Base-by-base conservation (phyloP, 495 filamentous ascomycete species). In the Podospora fimiseda region DNA sequence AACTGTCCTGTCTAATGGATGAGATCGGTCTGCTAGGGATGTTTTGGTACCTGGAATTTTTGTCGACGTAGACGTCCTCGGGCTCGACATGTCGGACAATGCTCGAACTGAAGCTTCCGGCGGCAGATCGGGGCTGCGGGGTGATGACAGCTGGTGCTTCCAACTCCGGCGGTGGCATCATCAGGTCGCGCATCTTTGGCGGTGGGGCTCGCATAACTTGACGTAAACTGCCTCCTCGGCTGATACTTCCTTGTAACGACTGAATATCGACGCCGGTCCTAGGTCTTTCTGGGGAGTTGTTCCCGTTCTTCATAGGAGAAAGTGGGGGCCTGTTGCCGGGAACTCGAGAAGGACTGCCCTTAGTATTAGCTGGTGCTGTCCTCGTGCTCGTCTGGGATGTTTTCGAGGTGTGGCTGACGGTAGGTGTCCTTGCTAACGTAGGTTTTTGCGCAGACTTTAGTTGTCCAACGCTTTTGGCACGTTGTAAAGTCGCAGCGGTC, bases 41-140 rank as follows among this genome's bases (percentile, higher is more conserved):
- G 41, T 60, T 51, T 24, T 71, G 58, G 30, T 61, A 60, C 13
- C 58, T 56, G 4, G 62, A 43, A 16, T 58, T 49, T 27, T 68
- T 69, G 61, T 94, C 90, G 59, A 89, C 85, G 56, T 94, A 95
- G 2, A 86, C 81, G 63, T 96, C 90, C 60, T 96, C 90, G 0
- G 89, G 88, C 51, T 75, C 73, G 30, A 95, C 81, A 27, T 88
- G 82, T 22, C 90, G 82, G 7, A 96, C 87, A 58, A 76, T 74
- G 63, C 75, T 80, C 2, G 84, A 85, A 45, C 77, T 47, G 66
- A 23, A 88, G 79, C 58, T 86, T 89, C 14, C 80, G 57, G 86
- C 89, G 13, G 77, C 75, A 57, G 80, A 80, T 37, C 85, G 80
- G 42, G 6, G 5, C 6, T 81, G 80, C 9, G 11, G 8, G 16